A percentile compares a stretch with the other conserved stretches of the same genome.
Evolutionary conservation across 1,284 basidiomycete genomes (phyloP).

Genomic region (Mycena sp.): DNA sequence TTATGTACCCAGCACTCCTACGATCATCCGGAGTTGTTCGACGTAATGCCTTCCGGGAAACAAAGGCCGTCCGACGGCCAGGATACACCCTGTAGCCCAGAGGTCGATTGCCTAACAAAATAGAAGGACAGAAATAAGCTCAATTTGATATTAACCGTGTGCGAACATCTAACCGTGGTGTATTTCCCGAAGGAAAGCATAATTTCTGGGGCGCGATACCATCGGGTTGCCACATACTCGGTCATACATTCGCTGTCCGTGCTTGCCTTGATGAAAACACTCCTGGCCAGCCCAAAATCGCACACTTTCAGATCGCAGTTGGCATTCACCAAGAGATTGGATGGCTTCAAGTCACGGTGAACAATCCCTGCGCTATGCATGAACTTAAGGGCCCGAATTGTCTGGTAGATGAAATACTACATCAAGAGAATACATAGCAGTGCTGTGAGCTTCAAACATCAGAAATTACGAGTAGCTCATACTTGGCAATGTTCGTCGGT

Average conservation of each 20-base stretch:
- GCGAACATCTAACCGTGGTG: slow-evolving; percentile 56
- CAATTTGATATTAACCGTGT: slow-evolving; percentile 50
- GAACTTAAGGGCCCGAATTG: too few relatives aligned
- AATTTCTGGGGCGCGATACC: too few relatives aligned
- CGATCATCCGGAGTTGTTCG: too few relatives aligned
- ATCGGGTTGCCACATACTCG: slow-evolving; percentile 86
- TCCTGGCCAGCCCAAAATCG: slow-evolving; percentile 80
- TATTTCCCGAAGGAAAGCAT: slow-evolving; percentile 91
- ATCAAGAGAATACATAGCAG: too few relatives aligned
- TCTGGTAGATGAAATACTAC: too few relatives aligned
- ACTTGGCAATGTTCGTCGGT: too few relatives aligned
- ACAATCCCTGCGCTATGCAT: slow-evolving; percentile 84
- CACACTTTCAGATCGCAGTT: slow-evolving; percentile 94
- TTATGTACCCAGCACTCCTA: too few relatives aligned
- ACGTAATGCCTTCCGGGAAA: slow-evolving; percentile 94
- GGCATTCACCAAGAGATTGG: slow-evolving; percentile 83
- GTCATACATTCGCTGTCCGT: slow-evolving; percentile 84
- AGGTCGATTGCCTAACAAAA: slow-evolving; percentile 74
- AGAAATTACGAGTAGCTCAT: too few relatives aligned
- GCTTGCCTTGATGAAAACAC: slow-evolving; percentile 68
- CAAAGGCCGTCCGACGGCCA: slow-evolving; percentile 83
- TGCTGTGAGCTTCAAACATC: too few relatives aligned
- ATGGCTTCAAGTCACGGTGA: slow-evolving; percentile 86
- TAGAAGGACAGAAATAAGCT: slow-evolving; percentile 4
- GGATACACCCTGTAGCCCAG: slow-evolving; percentile 90